Percentiles rank a stretch among this genome's conserved stretches.
These are phyloP conservation scores for Pythium grandisporangium DNA, from an alignment of 352 stramenopile genomes.

Conservation along the genomic window DNA sequence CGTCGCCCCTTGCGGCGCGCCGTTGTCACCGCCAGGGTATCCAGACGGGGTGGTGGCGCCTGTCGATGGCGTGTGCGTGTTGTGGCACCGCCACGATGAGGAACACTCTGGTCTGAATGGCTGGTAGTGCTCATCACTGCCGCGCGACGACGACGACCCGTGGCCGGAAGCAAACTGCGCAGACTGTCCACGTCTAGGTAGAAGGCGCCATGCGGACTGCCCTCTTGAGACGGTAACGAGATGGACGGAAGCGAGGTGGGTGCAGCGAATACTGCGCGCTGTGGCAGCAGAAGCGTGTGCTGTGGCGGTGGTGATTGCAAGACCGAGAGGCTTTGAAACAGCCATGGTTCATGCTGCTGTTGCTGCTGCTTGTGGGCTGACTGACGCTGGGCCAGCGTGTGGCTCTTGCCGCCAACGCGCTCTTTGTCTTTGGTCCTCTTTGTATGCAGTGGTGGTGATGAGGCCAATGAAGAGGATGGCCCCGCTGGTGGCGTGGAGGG, in stretches of 20 bases:
- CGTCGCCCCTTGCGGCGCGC: conserved; percentile 1
- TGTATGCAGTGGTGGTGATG: too few species aligned
- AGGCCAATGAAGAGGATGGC: too few species aligned
- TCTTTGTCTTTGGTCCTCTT: too few species aligned
- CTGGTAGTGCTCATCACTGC: conserved; percentile 2
- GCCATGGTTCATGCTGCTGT: conserved; percentile 42
- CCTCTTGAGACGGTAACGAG: not conserved
- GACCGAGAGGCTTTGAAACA: conserved; percentile 58
- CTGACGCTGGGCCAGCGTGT: conserved; percentile 10
- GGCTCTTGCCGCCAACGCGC: too few species aligned
- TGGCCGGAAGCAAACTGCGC: conserved; percentile 37
- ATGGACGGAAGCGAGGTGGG: not conserved
- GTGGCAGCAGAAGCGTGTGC: too few species aligned
- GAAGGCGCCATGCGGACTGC: conserved; percentile 24
- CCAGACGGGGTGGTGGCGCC: conserved; percentile 21
- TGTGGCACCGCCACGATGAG: too few species aligned
- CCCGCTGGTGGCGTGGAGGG: too few species aligned
- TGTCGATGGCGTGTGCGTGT: conserved; percentile 12
- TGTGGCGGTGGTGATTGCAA: conserved; percentile 11
- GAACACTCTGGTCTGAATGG: too few species aligned
- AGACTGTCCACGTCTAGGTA: conserved; percentile 61
- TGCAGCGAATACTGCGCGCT: too few species aligned
- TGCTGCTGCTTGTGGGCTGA: conserved; percentile 9
- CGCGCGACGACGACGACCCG: conserved; percentile 8
- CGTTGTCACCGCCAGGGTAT: conserved; percentile 19